These are phyloP conservation scores for Helicostylum pulchrum DNA, from an alignment of 192 early-diverging fungal genomes.

Conservation along the genomic window DNA sequence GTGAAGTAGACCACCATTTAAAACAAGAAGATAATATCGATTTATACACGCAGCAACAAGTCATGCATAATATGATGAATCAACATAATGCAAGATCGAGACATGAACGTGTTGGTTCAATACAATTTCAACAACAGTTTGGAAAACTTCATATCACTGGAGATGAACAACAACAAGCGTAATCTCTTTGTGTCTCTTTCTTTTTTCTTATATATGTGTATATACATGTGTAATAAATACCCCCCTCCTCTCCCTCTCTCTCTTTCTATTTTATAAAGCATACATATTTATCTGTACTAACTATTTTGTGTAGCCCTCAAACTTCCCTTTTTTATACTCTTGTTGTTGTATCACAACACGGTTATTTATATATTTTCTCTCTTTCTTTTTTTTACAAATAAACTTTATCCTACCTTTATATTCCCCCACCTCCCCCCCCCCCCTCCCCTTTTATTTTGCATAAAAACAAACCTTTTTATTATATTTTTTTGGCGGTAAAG, in stretches of 20 bases:
- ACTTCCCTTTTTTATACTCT: background rate
- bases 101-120: slow-evolving; percentile 28
- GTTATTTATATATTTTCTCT: background rate
- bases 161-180: slow-evolving; percentile 13
- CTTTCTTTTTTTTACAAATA: background rate
- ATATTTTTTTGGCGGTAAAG: background rate
- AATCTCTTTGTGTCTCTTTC: background rate
- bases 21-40: slow-evolving; percentile 19
- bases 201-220: background rate
- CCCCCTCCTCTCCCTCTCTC: background rate
- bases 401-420: background rate
- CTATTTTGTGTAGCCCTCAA: background rate
- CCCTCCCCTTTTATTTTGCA: background rate
- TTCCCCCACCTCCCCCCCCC: no score
- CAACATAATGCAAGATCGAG: background rate
- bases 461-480: background rate
- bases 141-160: slow-evolving; percentile 14
- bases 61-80: background rate
- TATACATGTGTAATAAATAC: background rate
- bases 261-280: background rate
- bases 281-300: background rate
- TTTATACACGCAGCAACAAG: slow-evolving; percentile 10
- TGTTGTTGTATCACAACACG: no score
- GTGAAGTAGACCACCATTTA: slow-evolving; percentile 11
- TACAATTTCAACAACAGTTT: slow-evolving; percentile 32